A percentile compares a stretch with the other conserved stretches of the same genome.
Evolutionary conservation across 208 protist genomes (phyloP).

Genomic region (Crithidia thermophila): DNA sequence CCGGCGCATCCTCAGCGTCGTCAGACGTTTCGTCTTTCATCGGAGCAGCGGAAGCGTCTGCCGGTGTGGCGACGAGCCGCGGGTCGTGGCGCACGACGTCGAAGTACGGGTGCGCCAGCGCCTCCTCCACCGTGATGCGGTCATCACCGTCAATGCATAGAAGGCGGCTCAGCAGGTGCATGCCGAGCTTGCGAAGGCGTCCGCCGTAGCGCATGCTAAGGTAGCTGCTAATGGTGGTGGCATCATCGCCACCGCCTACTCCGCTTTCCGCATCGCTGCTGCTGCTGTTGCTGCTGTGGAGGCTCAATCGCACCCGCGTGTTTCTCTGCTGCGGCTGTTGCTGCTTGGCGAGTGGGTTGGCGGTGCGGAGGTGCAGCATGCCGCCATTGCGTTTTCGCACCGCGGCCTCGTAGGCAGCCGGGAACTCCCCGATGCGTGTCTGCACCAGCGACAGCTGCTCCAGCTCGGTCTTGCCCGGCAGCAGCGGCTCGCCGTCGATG

Average conservation of each 20-base stretch:
- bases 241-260: too few species aligned
- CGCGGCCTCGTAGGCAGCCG: constrained; percentile 42
- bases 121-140: constrained; percentile 71
- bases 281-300: not conserved
- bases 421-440: constrained; percentile 64
- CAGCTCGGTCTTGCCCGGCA: constrained; percentile 87
- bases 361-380: constrained; percentile 26
- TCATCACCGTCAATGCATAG: constrained; percentile 48
- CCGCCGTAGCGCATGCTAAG: constrained; percentile 43
- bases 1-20: not conserved
- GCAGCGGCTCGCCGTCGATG: constrained; percentile 74
- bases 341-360: constrained; percentile 20
- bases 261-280: not conserved
- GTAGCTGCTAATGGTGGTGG: constrained; percentile 26
- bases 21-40: not conserved
- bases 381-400: constrained; percentile 50
- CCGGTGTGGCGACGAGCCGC: not conserved
- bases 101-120: constrained; percentile 85
- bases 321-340: not conserved
- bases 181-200: constrained; percentile 37
- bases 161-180: constrained; percentile 64
- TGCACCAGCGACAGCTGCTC: constrained; percentile 90
- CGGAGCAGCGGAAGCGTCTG: not conserved
- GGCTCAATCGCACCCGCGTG: not conserved
- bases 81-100: constrained; percentile 27